Percentiles rank a stretch among this genome's conserved stretches.
These are phyloP conservation scores for Nevesoporus exiguus DNA, from an alignment of 768 basidiomycete genomes.

Conservation along the genomic window DNA sequence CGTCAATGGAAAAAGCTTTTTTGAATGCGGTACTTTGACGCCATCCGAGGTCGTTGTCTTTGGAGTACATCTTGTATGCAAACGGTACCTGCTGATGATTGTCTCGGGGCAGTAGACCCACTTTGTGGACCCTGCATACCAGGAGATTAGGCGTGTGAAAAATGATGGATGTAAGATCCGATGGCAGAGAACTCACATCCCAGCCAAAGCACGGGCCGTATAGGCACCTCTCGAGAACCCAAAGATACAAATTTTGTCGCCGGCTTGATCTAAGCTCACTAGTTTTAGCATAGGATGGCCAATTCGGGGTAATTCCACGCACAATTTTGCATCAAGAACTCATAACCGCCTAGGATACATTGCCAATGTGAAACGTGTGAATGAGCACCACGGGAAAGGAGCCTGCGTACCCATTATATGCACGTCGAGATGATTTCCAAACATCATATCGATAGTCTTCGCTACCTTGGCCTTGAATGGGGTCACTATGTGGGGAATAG, in stretches of 20 bases:
- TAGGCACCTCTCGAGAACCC: slow-evolving; percentile 80
- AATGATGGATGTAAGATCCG: background rate
- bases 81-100: slow-evolving; percentile 79
- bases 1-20: slow-evolving; percentile 71
- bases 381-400: background rate
- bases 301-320: slow-evolving; percentile 13
- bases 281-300: background rate
- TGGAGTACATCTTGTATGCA: slow-evolving; percentile 62
- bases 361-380: too few species aligned
- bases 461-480: slow-evolving; percentile 52
- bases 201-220: slow-evolving; percentile 66
- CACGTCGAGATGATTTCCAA: slow-evolving; percentile 58
- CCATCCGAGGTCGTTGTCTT: slow-evolving; percentile 58
- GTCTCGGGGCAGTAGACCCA: slow-evolving; percentile 64
- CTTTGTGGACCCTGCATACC: slow-evolving; percentile 55
- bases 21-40: slow-evolving; percentile 65
- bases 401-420: slow-evolving; percentile 61
- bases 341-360: slow-evolving; percentile 57
- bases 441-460: slow-evolving; percentile 55
- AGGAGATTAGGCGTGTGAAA: background rate
- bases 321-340: slow-evolving; percentile 79
- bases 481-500: slow-evolving; percentile 60
- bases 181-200: slow-evolving; percentile 62
- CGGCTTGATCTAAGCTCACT: slow-evolving; percentile 49
- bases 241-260: slow-evolving; percentile 76